Evolutionary conservation across 805 yeast species (phyloP), one percentile per base, ranked within the genome.

Genomic region (Candida vaughaniae): DNA sequence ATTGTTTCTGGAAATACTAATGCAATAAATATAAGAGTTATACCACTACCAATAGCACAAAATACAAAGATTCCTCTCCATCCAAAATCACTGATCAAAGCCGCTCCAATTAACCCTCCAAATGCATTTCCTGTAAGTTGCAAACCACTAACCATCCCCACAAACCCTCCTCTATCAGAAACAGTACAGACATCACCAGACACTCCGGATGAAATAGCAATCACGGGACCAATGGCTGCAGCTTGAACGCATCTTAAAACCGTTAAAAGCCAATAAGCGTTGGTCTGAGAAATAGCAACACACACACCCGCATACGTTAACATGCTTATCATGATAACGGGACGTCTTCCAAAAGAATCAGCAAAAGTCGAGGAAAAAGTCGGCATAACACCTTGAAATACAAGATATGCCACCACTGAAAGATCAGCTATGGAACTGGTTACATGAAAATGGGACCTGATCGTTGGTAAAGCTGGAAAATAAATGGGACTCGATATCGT

Each of bases 21-120:
- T 5, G 43, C 6, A 3, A 49, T 41, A 11, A 55, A 18, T 1
- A 55, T 20, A 14, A 55, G 45, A 3, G 77, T 65, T 2, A 57
- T 41, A 3, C 82, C 82, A 20, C 82, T 75, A 7, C 83, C 78
- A 18, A 83, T 79, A 1, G 85, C 78, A 35, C 85, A 58, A 44
- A 88, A 85, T 78, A 87, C 78, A 49, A 85, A 84, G n/a, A 82
- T 75, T 0, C 88, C 77, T 48, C 90, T 69, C 95, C 96, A 88
- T 14, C 52, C 43, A 33, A 51, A 52, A 17, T 25, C 29, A 16
- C 49, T 43, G 5, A 63, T 46, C 14, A 77, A 68, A 3, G 76
- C 68, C 66, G 85, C 53, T 5, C 64, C 64, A 16, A 87, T 62
- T n/a, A 89, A 61, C 0, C 95, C 87, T 8, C 95, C 91, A 44